Evolutionary conservation across 1,139 yeast genomes (phyloP), one percentile per base, ranked within the genome.

Genomic region (Blastobotrys raffinosifermentans): DNA sequence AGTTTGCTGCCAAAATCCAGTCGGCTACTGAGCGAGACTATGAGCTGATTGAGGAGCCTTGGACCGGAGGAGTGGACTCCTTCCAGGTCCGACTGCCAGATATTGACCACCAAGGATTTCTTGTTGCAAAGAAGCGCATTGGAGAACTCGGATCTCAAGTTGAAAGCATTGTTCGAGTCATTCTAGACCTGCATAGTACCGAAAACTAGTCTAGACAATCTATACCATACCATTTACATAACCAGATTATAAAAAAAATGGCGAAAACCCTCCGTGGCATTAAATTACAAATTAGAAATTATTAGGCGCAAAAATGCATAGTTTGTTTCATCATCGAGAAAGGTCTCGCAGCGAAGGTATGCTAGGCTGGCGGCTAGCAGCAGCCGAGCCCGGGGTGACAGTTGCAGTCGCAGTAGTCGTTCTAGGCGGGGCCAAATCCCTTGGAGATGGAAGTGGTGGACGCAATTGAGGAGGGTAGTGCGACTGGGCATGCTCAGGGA

Each of bases 51-150:
- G 82, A 81, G 55, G 78, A 84, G 30, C 68, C 93, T 48, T 56
- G 73, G 38, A 67, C 69, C 25, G 67, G 13, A n/a, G 20, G 13
- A 15, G 11, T 19, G 10, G 23, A 91, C 87, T 93, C 94, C 1
- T 82, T 78, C 62, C 94, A 83, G 52, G 63, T 85, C 43, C 83
- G 85, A 58, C 66, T 86, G 43, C 71, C 96, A 51, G 95, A 85
- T 57, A 75, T 82, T 15, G 95, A 95, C 1, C 73, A 75, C 39
- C 89, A 81, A 55, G 96, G 96, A 1, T 86, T 84, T 56, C 66
- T 86, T 47, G 66, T 85, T 34, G 95, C 96, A 5, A 55, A 80
- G 1, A 74, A 73, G 53, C 76, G 69, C 54, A 85, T 86, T 44
- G 67, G 60, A 18, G 89, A 94, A 0, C 91, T 82, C 10, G 95